These are phyloP conservation scores for Cyberlindnera mrakii DNA, from an alignment of 805 yeast genomes.

Conservation along the genomic window DNA sequence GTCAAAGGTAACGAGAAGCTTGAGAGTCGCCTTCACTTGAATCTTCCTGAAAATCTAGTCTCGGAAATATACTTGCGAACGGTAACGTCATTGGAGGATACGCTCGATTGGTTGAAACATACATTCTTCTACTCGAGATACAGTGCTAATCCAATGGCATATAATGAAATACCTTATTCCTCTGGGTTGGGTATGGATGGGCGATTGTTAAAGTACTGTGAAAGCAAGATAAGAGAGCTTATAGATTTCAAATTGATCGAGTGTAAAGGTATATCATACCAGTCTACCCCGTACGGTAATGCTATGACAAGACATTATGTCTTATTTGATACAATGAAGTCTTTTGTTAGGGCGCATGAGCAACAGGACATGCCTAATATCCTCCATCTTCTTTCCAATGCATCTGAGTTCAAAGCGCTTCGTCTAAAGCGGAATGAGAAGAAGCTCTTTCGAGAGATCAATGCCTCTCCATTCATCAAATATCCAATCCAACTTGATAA, in stretches of 20 bases:
- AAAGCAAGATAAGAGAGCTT: constrained; percentile 28
- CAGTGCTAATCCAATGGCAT: constrained; percentile 33
- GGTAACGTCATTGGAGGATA: constrained; percentile 30
- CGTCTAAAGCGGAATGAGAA: constrained; percentile 40
- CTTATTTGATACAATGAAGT: constrained; percentile 36
- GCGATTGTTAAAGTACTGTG: constrained; percentile 29
- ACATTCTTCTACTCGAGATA: constrained; percentile 46
- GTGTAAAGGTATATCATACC: constrained; percentile 9
- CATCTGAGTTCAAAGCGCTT: constrained; percentile 36
- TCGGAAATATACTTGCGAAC: constrained; percentile 40
- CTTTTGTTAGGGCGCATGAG: constrained; percentile 20
- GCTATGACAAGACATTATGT: constrained; percentile 47
- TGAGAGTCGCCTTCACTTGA: constrained; percentile 40
- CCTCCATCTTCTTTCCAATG: constrained; percentile 26
- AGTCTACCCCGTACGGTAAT: constrained; percentile 37
- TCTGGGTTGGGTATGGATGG: constrained; percentile 22
- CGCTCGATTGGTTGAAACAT: constrained; percentile 40
- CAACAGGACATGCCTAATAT: constrained; percentile 17
- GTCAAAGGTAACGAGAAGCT: constrained; percentile 36
- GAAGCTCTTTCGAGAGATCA: constrained; percentile 38
- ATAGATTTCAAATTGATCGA: constrained; percentile 27
- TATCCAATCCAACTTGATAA: constrained; percentile 30
- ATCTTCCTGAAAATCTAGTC: constrained; percentile 34
- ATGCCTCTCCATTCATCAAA: constrained; percentile 31
- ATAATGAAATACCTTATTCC: constrained; percentile 26